Conservation (phyloP, 2,329 filamentous ascomycete genomes). For the Davidsoniella virescens region DNA sequence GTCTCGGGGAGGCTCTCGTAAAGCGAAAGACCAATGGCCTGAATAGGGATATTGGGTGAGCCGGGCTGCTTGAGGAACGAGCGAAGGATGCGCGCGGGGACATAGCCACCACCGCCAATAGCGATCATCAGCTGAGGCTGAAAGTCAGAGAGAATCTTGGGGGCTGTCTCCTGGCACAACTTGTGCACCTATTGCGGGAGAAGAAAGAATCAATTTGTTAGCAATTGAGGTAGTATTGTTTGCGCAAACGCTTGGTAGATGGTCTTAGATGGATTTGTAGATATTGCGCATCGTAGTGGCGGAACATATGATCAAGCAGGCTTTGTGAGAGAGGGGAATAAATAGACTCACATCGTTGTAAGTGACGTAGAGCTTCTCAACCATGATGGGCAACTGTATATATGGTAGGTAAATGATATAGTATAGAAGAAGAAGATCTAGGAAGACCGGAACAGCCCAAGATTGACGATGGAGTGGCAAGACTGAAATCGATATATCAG, state of each 20-base stretch:
- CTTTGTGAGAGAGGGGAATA: neutral
- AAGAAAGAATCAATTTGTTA: conserved; percentile 6
- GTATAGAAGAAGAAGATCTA: conserved; percentile 1
- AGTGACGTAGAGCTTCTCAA: conserved; percentile 75
- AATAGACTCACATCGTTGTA: conserved; percentile 63
- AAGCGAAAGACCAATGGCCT: conserved; percentile 93
- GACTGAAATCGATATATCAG: too few relatives aligned
- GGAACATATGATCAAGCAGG: neutral
- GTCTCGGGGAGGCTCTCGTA: conserved; percentile 64
- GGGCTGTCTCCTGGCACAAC: conserved; percentile 76
- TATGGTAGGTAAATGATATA: neutral
- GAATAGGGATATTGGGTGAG: conserved; percentile 89
- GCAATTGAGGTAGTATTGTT: neutral
- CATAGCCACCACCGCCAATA: conserved; percentile 93
- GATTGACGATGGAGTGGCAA: too few relatives aligned
- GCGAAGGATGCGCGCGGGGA: conserved; percentile 88
- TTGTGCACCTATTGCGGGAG: conserved; percentile 63
- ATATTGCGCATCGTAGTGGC: neutral
- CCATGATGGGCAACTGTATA: conserved; percentile 38
- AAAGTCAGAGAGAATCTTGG: conserved; percentile 67
- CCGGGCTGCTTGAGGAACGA: conserved; percentile 89
- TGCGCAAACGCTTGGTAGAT: neutral
- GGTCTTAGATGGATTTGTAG: neutral
- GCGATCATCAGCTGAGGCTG: conserved; percentile 94
- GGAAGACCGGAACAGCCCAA: neutral